These are phyloP conservation scores for Penstemon barbatus DNA, from an alignment of 257 asterid species.

Conservation along the genomic window DNA sequence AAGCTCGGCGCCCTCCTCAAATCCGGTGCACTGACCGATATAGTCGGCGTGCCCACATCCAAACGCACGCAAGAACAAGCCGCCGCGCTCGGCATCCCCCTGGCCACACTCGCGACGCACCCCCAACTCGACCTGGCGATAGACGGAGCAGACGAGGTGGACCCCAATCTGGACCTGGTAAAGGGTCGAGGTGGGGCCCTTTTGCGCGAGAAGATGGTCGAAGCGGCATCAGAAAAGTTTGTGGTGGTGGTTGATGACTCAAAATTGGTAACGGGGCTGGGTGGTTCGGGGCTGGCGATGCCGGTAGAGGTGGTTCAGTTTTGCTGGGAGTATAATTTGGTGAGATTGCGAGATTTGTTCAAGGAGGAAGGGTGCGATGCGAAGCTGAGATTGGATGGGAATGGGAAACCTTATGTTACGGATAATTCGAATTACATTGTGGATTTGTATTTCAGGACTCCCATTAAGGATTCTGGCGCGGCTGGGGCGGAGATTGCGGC, in stretches of 20 bases:
- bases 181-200: slow-evolving; percentile 98
- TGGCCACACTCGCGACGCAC: slow-evolving; percentile 65
- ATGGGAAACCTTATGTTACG: slow-evolving; percentile 68
- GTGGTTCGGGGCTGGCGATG: slow-evolving; percentile 94
- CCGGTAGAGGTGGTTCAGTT: slow-evolving; percentile 95
- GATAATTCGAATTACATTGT: slow-evolving; percentile 87
- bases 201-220: slow-evolving; percentile 91
- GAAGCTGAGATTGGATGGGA: slow-evolving; percentile 36
- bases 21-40: slow-evolving; percentile 63
- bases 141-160: slow-evolving; percentile 96
- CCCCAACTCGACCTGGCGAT: slow-evolving; percentile 77
- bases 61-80: slow-evolving; percentile 83
- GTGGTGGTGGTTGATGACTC: slow-evolving; percentile 91
- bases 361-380: slow-evolving; percentile 53
- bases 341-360: slow-evolving; percentile 65
- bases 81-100: slow-evolving; percentile 56
- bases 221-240: slow-evolving; percentile 79
- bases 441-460: slow-evolving; percentile 86
- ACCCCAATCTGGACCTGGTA: slow-evolving; percentile 81
- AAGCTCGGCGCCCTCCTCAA: slow-evolving; percentile 75
- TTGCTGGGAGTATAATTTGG: slow-evolving; percentile 73
- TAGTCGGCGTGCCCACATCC: slow-evolving; percentile 80
- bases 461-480: slow-evolving; percentile 63
- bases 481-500: slow-evolving; percentile 77
- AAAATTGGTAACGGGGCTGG: slow-evolving; percentile 70